Evolutionary conservation across 208 protist species (phyloP).

Genomic region (Trypanosomatidae sp.): DNA sequence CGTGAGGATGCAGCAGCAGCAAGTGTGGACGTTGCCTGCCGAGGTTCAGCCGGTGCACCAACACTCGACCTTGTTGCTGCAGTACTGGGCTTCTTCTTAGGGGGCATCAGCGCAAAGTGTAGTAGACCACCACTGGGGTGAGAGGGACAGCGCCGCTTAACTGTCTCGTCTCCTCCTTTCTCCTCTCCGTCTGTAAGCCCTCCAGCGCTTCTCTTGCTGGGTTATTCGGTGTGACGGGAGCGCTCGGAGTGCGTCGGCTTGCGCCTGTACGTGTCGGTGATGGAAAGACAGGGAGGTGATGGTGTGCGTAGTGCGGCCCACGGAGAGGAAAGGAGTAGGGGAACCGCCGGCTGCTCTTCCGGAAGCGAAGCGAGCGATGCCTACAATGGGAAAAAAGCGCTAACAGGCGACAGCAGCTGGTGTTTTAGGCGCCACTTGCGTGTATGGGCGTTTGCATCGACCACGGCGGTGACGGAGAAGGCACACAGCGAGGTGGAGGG

Average conservation of each 20-base stretch:
- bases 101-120: neutral
- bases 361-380: neutral
- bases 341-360: neutral
- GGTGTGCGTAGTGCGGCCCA: neutral
- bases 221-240: neutral
- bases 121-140: neutral
- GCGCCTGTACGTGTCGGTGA: neutral
- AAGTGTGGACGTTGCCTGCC: neutral
- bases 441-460: neutral
- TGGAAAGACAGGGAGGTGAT: neutral
- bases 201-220: neutral
- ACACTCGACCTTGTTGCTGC: neutral
- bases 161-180: neutral
- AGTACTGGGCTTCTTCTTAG: neutral
- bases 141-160: neutral
- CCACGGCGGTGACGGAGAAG: neutral
- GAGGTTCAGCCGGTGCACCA: neutral
- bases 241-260: neutral
- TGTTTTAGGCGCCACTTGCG: neutral
- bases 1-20: neutral
- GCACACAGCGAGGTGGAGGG: no score
- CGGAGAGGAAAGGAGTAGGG: neutral
- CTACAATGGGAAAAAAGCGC: neutral
- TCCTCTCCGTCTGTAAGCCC: neutral
- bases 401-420: neutral